Evolutionary conservation across 768 basidiomycete genomes (phyloP).

Genomic region (Termitomyces sp.): DNA sequence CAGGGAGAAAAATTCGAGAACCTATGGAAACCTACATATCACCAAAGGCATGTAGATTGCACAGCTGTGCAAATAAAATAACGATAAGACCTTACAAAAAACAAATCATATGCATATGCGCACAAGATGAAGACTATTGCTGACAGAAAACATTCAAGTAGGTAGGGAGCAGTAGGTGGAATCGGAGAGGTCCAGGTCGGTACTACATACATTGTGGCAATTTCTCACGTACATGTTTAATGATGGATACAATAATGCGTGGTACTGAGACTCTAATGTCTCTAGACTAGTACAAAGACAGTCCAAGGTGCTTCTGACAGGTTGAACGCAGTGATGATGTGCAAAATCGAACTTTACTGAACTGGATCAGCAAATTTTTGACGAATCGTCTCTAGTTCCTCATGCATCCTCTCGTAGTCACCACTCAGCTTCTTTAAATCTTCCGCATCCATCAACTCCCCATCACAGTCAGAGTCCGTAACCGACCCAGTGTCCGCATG

Average conservation of each 20-base stretch:
- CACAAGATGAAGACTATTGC: too few species aligned
- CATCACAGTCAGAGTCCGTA: conserved; percentile 51
- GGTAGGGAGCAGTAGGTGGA: too few species aligned
- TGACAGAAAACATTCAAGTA: too few species aligned
- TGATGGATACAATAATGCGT: not conserved
- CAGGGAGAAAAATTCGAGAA: not conserved
- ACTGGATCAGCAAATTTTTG: conserved; percentile 24
- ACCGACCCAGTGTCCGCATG: conserved; percentile 27
- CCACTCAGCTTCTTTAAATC: conserved; percentile 40
- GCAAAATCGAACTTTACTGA: not conserved
- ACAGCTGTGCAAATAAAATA: not conserved
- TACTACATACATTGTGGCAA: not conserved
- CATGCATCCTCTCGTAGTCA: conserved; percentile 41
- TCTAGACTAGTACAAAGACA: not conserved
- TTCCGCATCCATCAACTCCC: conserved; percentile 48
- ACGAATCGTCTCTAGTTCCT: conserved; percentile 51
- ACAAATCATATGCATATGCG: too few species aligned
- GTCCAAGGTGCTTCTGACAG: not conserved
- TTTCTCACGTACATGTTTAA: not conserved
- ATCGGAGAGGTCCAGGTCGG: too few species aligned
- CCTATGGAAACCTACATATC: not conserved
- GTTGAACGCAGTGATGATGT: not conserved
- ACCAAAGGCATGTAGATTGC: not conserved
- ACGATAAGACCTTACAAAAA: not conserved
- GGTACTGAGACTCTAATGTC: not conserved